Base-by-base conservation (phyloP, 2,329 filamentous ascomycete species). In the Paracorniculantispora psalliotae region DNA sequence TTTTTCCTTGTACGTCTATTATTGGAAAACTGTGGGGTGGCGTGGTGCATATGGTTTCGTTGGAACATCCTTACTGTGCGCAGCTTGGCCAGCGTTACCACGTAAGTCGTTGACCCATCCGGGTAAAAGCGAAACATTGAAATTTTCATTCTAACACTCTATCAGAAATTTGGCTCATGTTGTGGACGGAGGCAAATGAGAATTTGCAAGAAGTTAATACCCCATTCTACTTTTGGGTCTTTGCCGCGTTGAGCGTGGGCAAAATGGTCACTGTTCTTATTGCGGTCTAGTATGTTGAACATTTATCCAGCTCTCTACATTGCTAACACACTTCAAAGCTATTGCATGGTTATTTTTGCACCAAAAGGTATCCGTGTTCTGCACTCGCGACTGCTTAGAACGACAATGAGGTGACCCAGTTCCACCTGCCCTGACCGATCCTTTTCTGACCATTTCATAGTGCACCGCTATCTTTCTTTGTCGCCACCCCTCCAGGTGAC, bases 401-500 rank as follows among this genome's bases (percentile, higher is more conserved):
- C 71, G 0, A 69, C 73, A 8, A 69, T 73, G 60, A 33, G 26
- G 46, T 48, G 26, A 26, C 21, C 5, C 26, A 17, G n/a, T n/a
- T 28, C 7, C 23, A 37, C 17, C 33, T 15, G 21, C 23, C 44
- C 12, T 47, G 3, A 7, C 46, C 26, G 33, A 37, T 9, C 6
- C 10, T 23, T 4, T 4, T 17, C 46, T 48, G 21, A 26, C 25
- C 4, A 48, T 17, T 3, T 7, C 17, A 13, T 26, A 1, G 59
- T 3, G 68, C 71, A 6, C 67, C 71, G 2, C 67, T 73, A n/a
- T 63, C 61, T 3, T 73, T 74, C 63, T 70, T 76, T 49, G 69
- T 69, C 0, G 67, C 63, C 4, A 73, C 72, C 0, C 71, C 75
- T 57, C 68, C 65, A 8, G 73, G 72, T 13, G 63, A 69, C 0